Percentiles rank a stretch among this genome's conserved stretches.
Evolutionary conservation across 2,329 filamentous ascomycete genomes (phyloP).

Genomic region (Fusarium ramigenum): DNA sequence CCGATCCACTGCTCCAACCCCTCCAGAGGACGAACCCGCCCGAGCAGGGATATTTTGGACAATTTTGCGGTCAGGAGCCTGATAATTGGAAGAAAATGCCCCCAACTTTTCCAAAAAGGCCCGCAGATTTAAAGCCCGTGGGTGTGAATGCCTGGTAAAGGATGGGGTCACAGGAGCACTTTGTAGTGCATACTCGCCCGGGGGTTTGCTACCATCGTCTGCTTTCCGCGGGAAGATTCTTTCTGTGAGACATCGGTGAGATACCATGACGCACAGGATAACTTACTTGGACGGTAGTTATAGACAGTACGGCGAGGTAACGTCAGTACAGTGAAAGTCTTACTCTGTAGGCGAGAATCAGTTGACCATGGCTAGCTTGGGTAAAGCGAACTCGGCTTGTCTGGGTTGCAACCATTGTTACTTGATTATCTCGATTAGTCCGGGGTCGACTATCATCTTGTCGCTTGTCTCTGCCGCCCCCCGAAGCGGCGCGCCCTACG

Average conservation of each 20-base stretch:
- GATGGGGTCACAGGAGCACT: constrained; percentile 26
- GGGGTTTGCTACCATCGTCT: neutral
- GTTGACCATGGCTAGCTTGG: neutral
- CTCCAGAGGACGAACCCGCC: neutral
- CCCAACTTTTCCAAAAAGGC: neutral
- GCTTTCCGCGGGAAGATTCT: neutral
- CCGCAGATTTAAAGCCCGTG: neutral
- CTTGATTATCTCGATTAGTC: constrained; percentile 2
- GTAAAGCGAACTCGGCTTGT: neutral
- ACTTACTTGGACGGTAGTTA: neutral
- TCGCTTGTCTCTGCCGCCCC: neutral
- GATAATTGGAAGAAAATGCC: constrained; percentile 8
- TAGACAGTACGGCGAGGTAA: neutral
- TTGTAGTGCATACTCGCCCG: neutral
- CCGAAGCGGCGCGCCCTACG: constrained; percentile 22
- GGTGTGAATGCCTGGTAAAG: constrained; percentile 1
- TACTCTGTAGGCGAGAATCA: neutral
- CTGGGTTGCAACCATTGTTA: constrained; percentile 17
- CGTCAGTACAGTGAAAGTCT: neutral
- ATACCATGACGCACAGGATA: constrained; percentile 12
- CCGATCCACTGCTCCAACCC: constrained; percentile 14
- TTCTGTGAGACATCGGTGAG: constrained; percentile 13
- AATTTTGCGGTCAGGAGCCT: constrained; percentile 13
- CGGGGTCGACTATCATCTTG: neutral
- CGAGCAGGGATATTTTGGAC: constrained; percentile 13